Evolutionary conservation across 768 basidiomycete species (phyloP).

Genomic region (Dentipellis sp.): DNA sequence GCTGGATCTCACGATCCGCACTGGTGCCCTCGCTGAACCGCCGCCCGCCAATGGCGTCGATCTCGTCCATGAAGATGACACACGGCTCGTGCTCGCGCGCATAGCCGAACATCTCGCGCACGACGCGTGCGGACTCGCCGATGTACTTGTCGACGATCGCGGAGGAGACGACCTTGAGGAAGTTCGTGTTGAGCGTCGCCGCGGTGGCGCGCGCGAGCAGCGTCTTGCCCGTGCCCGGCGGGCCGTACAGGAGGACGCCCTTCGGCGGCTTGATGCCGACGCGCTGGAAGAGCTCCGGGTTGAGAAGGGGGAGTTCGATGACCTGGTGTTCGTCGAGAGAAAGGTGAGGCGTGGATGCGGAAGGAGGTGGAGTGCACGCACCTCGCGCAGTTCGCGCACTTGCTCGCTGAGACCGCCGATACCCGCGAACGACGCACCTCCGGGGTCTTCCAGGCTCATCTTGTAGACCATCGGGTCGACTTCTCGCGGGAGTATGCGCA

Average conservation of each 20-base stretch:
- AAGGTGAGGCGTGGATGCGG: neutral
- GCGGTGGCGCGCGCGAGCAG: conserved; percentile 91
- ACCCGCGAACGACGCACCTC: conserved; percentile 90
- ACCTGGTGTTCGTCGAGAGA: conserved; percentile 39
- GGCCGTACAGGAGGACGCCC: conserved; percentile 92
- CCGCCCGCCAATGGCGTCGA: conserved; percentile 94
- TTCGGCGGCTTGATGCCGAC: conserved; percentile 97
- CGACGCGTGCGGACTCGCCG: conserved; percentile 91
- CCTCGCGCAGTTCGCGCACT: conserved; percentile 93
- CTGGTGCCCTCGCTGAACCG: conserved; percentile 90
- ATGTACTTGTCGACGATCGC: conserved; percentile 99
- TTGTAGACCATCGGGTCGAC: conserved; percentile 98
- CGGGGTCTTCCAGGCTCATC: conserved; percentile 98
- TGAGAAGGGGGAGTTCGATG: conserved; percentile 91
- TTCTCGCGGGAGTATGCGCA: conserved; percentile 96
- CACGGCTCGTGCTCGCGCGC: conserved; percentile 97
- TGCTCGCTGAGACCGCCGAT: conserved; percentile 96
- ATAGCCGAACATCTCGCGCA: conserved; percentile 99
- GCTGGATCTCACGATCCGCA: conserved; percentile 97
- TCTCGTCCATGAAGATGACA: conserved; percentile 98
- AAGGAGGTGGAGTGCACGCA: conserved; percentile 24
- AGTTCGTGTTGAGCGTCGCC: conserved; percentile 92
- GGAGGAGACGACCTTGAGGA: conserved; percentile 96
- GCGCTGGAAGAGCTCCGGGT: conserved; percentile 89
- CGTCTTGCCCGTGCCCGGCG: conserved; percentile 95